Evolutionary conservation across 768 basidiomycete genomes (phyloP), one percentile per base, ranked within the genome.

Genomic region (Amanita pallidorosea): DNA sequence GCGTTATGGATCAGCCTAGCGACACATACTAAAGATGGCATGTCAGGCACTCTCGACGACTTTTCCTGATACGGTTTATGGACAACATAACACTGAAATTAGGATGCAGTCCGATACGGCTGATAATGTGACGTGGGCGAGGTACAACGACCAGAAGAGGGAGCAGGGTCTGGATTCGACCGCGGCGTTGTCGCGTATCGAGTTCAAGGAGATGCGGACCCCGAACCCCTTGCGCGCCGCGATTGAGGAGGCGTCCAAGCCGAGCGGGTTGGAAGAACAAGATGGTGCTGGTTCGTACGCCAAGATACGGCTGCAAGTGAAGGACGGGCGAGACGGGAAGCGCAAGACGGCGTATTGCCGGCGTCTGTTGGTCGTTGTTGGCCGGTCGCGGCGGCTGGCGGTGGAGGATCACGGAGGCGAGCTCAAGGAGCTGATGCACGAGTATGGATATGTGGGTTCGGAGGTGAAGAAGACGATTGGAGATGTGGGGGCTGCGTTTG

Each of bases 381-480:
- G 94, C 0, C 80, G 93, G 5, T 86, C 85, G 42, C 68, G 86
- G 34, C 66, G 84, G n/a, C 63, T 88, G 29, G 83, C 85, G 3
- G 77, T 79, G 22, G 84, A 86, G 66, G 75, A 81, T 51, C 89
- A 91, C 60, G 64, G 70, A 5, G 65, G 59, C n/a, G 93, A 96
- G 67, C 64, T 93, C 51, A 79, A 79, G 55, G 68, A 71, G 38
- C 55, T 92, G 18, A 69, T 82, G 62, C 72, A 76, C 15, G 75
- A 79, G 55, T 71, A 82, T 56, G 77, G 74, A 4, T 57, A 60
- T 25, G 70, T 84, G 4, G 75, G 76, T 0, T 60, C 70, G 3
- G 87, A 88, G 60, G 79, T 92, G 53, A 72, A 75, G 62, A 85
- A 86, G 68, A 91, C 92, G 18, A 72, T 95, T 22, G 94, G 94